Evolutionary conservation across 2,329 filamentous ascomycete genomes (phyloP).

Genomic region (Lasiodiplodia gonubiensis): DNA sequence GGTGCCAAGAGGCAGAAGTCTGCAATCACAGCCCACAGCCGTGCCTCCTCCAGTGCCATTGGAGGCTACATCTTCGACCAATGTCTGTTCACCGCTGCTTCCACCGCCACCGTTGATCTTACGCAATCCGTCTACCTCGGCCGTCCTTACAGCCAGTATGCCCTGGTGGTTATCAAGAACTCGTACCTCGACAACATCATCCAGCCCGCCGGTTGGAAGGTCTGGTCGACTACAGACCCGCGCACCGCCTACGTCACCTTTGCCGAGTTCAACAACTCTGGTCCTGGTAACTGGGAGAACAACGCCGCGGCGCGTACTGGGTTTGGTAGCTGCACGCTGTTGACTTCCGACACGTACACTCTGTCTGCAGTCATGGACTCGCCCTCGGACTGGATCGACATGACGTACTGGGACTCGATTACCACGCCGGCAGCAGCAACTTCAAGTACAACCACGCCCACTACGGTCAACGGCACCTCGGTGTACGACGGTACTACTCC

Average conservation of each 20-base stretch:
- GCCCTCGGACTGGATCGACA: constrained; percentile 46
- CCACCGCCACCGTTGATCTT: constrained; percentile 39
- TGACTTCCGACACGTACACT: constrained; percentile 45
- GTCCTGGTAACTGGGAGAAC: constrained; percentile 47
- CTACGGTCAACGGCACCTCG: constrained; percentile 32
- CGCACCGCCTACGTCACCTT: constrained; percentile 24
- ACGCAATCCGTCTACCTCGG: constrained; percentile 52
- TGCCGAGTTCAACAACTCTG: constrained; percentile 61
- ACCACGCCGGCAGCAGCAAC: constrained; percentile 40
- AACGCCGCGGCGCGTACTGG: constrained; percentile 43
- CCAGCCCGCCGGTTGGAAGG: constrained; percentile 62
- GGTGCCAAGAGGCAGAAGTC: constrained; percentile 10
- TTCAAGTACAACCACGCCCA: constrained; percentile 35
- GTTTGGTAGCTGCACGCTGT: constrained; percentile 45
- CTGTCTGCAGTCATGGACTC: constrained; percentile 44
- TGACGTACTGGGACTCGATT: constrained; percentile 48
- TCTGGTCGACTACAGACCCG: constrained; percentile 43
- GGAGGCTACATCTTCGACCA: constrained; percentile 61
- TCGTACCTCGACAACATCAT: constrained; percentile 60
- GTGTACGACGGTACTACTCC: constrained; percentile 43
- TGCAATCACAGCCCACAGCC: constrained; percentile 36
- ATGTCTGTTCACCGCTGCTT: constrained; percentile 49
- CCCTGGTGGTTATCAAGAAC: constrained; percentile 55
- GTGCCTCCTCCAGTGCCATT: constrained; percentile 33
- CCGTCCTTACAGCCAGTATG: constrained; percentile 56